phyloP scores from a whole-genome alignment of 306 rosid genomes.

The Cucumis melo region DNA sequence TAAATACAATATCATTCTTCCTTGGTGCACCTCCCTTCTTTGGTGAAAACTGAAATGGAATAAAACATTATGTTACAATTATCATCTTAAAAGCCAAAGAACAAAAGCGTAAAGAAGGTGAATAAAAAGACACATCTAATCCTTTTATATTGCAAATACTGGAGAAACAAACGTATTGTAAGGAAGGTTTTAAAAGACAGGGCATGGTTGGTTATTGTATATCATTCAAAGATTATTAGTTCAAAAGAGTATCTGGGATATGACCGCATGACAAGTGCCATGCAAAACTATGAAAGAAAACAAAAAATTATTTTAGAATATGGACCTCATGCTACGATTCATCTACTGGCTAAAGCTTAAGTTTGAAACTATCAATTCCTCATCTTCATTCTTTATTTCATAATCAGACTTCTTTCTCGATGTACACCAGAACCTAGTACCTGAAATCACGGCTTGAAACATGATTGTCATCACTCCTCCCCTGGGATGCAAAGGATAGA shows the following conservation, averaged over 20 bases:
- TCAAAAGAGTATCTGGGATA: background rate
- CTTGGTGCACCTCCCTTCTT: conserved; percentile 71
- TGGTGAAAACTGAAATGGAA: conserved; percentile 39
- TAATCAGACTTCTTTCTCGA: background rate
- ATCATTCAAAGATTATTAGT: background rate
- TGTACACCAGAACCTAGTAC: background rate
- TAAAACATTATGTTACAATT: background rate
- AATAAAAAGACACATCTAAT: background rate
- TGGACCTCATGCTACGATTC: background rate
- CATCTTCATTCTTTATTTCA: background rate
- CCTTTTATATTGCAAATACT: background rate
- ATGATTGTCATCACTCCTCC: background rate
- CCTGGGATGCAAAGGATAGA: background rate
- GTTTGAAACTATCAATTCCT: background rate
- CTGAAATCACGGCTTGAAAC: background rate
- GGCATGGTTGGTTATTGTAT: background rate
- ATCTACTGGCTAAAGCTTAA: background rate
- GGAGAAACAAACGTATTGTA: background rate
- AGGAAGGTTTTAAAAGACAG: background rate
- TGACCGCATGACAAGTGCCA: background rate
- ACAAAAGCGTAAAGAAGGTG: background rate
- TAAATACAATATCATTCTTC: conserved; percentile 50
- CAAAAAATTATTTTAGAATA: background rate
- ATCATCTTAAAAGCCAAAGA: background rate
- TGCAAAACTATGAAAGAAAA: background rate